phyloP scores from a whole-genome alignment of 441 rosid species.

The Breynia disticha region DNA sequence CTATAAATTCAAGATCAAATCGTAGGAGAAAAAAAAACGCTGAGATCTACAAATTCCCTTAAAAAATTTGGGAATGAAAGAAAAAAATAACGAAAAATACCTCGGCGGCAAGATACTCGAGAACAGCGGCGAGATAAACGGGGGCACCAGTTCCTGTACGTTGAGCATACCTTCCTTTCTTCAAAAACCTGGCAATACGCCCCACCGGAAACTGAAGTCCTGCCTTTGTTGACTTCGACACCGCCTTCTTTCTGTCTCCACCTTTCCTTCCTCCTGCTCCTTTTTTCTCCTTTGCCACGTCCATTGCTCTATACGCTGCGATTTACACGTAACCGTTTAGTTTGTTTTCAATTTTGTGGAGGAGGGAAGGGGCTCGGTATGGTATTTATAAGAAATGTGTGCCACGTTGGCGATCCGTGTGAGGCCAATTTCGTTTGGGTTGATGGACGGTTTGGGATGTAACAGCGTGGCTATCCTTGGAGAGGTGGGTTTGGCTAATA shows the following conservation, averaged over 20 bases:
- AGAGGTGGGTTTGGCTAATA: no score
- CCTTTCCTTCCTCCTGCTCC: conserved; percentile 55
- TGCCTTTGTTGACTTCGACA: conserved; percentile 44
- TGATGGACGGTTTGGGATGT: no score
- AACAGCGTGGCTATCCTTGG: no score
- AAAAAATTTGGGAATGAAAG: no score
- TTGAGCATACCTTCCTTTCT: conserved; percentile 47
- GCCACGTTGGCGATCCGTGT: conserved; percentile 20
- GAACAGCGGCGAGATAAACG: conserved; percentile 69
- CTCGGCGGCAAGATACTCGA: conserved; percentile 62
- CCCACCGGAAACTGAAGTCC: conserved; percentile 64
- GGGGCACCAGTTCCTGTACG: conserved; percentile 64
- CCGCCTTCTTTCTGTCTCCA: conserved; percentile 47
- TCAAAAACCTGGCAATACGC: conserved; percentile 45
- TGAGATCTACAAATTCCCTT: no score
- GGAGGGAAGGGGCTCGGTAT: not conserved
- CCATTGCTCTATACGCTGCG: no score
- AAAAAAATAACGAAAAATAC: conserved; percentile 4
- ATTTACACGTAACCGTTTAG: no score
- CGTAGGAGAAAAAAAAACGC: no score
- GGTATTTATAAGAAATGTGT: not conserved
- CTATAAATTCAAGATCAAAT: no score
- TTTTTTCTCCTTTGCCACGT: conserved; percentile 33
- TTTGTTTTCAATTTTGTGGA: not conserved
- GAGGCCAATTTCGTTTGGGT: no score